These are phyloP conservation scores for Xylariaceae sp. DNA, from an alignment of 2,329 filamentous ascomycete genomes.

Conservation along the genomic window DNA sequence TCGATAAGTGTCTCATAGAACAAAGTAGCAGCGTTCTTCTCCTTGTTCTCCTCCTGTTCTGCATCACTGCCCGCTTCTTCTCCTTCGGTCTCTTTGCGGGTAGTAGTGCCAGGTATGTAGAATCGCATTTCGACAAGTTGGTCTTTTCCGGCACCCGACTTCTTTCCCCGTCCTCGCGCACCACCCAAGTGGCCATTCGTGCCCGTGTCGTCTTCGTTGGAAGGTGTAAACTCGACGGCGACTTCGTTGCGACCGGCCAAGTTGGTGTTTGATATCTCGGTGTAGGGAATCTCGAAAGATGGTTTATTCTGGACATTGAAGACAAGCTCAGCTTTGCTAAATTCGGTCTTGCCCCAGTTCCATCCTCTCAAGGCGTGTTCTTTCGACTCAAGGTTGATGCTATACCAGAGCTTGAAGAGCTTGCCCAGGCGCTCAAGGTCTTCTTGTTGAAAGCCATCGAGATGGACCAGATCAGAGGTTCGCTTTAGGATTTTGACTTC, in stretches of 20 bases:
- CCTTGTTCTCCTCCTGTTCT: slow-evolving; percentile 86
- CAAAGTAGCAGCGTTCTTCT: slow-evolving; percentile 94
- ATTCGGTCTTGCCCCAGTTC: slow-evolving; percentile 99
- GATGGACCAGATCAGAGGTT: slow-evolving; percentile 84
- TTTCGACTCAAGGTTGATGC: slow-evolving; percentile 86
- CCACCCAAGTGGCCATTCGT: slow-evolving; percentile 77
- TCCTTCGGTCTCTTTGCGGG: slow-evolving; percentile 76
- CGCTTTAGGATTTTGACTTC: slow-evolving; percentile 91
- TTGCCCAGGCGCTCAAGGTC: slow-evolving; percentile 91
- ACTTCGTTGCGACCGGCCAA: slow-evolving; percentile 97
- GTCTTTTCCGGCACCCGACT: slow-evolving; percentile 86
- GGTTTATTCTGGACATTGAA: slow-evolving; percentile 98
- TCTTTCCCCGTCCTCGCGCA: slow-evolving; percentile 79
- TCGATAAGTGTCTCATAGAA: slow-evolving; percentile 99
- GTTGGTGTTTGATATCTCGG: slow-evolving; percentile 97
- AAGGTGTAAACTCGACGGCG: slow-evolving; percentile 86
- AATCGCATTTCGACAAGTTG: slow-evolving; percentile 99
- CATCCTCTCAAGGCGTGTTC: slow-evolving; percentile 95
- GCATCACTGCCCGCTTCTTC: slow-evolving; percentile 74
- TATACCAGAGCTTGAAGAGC: slow-evolving; percentile 98
- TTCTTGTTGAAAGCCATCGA: slow-evolving; percentile 94
- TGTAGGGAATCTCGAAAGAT: slow-evolving; percentile 95
- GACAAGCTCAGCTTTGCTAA: slow-evolving; percentile 90
- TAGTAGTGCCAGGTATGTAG: slow-evolving; percentile 92
- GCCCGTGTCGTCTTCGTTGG: slow-evolving; percentile 73